Conservation (phyloP, 208 protist genomes). For the Leishmania major region DNA sequence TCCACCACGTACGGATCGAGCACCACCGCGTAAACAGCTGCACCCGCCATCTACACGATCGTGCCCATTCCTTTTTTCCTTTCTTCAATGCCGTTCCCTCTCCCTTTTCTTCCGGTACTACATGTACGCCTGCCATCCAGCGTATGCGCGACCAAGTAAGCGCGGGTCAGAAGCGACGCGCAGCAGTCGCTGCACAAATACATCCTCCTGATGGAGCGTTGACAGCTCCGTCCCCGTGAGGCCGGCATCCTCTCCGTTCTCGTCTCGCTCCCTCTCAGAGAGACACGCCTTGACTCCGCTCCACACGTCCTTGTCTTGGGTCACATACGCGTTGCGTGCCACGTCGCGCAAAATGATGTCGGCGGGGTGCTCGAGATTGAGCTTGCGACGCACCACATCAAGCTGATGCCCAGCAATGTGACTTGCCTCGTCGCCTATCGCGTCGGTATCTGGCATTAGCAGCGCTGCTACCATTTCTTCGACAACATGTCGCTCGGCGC, state of each 20-base stretch:
- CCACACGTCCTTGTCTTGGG: neutral
- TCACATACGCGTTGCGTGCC: constrained; percentile 13
- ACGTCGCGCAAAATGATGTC: constrained; percentile 21
- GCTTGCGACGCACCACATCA: constrained; percentile 30
- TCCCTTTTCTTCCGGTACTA: neutral
- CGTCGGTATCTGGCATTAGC: neutral
- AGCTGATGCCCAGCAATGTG: constrained; percentile 22
- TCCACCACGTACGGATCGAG: neutral
- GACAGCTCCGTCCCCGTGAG: neutral
- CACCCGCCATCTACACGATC: neutral
- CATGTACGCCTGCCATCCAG: constrained; percentile 6
- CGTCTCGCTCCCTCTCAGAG: neutral
- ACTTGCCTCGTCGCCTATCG: constrained; percentile 42
- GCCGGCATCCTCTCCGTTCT: neutral
- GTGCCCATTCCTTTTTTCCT: neutral
- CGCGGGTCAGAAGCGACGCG: constrained; percentile 10
- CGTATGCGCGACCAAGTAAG: constrained; percentile 3
- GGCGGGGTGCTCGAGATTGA: constrained; percentile 37
- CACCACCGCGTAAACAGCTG: neutral
- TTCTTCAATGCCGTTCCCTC: neutral
- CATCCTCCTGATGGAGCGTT: neutral
- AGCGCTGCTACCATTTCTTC: constrained; percentile 48
- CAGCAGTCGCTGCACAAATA: constrained; percentile 10
- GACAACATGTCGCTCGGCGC: constrained; percentile 53
- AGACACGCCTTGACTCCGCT: neutral